Evolutionary conservation across 371 early-diverging fungal genomes (phyloP), one percentile per base, ranked within the genome.

Genomic region (Quaeritorhiza haematococci): DNA sequence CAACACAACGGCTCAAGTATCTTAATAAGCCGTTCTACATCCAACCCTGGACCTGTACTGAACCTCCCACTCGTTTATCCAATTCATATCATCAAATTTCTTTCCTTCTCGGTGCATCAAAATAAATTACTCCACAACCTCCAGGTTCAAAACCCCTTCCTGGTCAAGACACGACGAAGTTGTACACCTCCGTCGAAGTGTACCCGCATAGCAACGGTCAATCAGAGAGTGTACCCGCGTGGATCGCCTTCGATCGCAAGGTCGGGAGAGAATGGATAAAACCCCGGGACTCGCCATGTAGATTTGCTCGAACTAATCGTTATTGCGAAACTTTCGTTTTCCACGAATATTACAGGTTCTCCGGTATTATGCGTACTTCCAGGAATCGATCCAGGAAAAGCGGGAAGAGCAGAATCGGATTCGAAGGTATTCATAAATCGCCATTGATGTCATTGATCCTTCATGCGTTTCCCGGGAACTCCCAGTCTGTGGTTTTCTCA

Each of bases 191-290:
- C 17, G 43, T 75, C 29, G 68, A 74, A 0, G 27, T 68, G 19
- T 72, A 73, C 59, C 71, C 72, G 28, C 69, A 71, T 27, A 62
- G 63, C 53, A 58, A 67, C 33, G 28, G 41, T 5, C 33, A 54
- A 1, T 66, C 62, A 2, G 71, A 70, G 28, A 54, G 55, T n/a
- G 71, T 75, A 15, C 82, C 79, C 13, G 68, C 82, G 6, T 81
- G 82, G 82, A 75, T 81, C 23, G 79, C 78, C 1, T 81, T 81
- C 61, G 82, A 79, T 59, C 59, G 79, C n/a, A 76, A 78, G 67
- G 76, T 73, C 17, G 24, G 27, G 28, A 44, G n/a, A n/a, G n/a
- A n/a, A n/a, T n/a, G n/a, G n/a, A n/a, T n/a, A n/a, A n/a, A n/a
- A n/a, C n/a, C n/a, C n/a, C n/a, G n/a, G n/a, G n/a, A n/a, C n/a